These are phyloP conservation scores for Solanum paucissectum DNA, from an alignment of 257 asterid genomes.

Conservation along the genomic window DNA sequence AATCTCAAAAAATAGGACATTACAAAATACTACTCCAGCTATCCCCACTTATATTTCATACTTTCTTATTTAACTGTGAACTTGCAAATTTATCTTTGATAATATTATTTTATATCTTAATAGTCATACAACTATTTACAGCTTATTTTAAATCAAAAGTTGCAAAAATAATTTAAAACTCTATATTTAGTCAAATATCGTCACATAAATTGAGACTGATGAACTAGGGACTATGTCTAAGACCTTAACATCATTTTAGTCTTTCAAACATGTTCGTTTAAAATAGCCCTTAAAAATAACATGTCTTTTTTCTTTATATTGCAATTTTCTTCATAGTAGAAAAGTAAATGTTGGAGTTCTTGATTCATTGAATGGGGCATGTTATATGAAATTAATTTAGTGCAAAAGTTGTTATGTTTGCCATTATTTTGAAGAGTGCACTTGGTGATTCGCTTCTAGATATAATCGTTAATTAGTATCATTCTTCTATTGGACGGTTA, in stretches of 20 bases:
- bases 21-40: neutral
- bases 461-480: constrained; percentile 11
- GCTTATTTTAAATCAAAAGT: neutral
- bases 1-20: neutral
- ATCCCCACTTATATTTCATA: neutral
- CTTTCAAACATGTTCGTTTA: neutral
- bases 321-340: neutral
- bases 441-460: constrained; percentile 21
- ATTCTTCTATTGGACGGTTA: constrained; percentile 33
- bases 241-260: neutral
- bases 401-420: neutral
- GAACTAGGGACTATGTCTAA: neutral
- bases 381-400: neutral
- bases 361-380: constrained; percentile 13
- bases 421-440: neutral
- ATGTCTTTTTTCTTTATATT: neutral
- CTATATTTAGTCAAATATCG: neutral
- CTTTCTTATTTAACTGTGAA: neutral
- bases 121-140: neutral
- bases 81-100: neutral
- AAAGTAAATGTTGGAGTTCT: neutral
- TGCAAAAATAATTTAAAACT: neutral
- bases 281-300: neutral
- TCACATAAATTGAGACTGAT: neutral
- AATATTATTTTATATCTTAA: neutral